Percentiles rank a stretch among this genome's conserved stretches.
Evolutionary conservation across 441 rosid genomes (phyloP).

Genomic region (Euphorbia schlechtendalii): DNA sequence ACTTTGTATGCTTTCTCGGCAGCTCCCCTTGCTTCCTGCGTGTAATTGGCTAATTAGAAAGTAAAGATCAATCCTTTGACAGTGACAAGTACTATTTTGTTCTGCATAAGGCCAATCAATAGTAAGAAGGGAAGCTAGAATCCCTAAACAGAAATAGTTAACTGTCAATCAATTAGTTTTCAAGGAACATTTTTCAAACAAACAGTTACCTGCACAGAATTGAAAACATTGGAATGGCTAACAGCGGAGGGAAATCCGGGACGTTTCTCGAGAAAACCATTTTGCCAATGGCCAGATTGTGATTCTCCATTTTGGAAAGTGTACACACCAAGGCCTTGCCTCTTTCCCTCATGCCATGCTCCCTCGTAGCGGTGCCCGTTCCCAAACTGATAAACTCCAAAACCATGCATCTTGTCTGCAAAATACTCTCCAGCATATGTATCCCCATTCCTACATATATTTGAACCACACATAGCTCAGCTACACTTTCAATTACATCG

Average conservation of each 20-base stretch:
- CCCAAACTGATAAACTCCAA: constrained; percentile 54
- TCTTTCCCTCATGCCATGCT: constrained; percentile 80
- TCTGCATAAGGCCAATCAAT: not conserved
- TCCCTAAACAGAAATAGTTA: not conserved
- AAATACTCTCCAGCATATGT: constrained; percentile 84
- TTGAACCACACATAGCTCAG: not conserved
- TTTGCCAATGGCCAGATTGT: constrained; percentile 74
- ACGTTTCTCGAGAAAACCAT: constrained; percentile 47
- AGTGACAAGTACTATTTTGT: not conserved
- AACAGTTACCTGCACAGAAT: constrained; percentile 53
- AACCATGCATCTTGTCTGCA: constrained; percentile 75
- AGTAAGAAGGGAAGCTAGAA: not conserved
- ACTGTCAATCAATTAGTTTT: too few species aligned
- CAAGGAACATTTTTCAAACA: not conserved
- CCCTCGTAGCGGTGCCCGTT: constrained; percentile 57
- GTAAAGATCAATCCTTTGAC: not conserved
- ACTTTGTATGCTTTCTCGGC: constrained; percentile 78
- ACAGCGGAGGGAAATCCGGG: constrained; percentile 44
- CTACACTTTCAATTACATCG: too few species aligned
- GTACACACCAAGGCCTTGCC: constrained; percentile 78
- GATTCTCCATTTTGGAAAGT: constrained; percentile 71
- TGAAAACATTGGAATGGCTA: constrained; percentile 51
- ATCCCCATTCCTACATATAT: constrained; percentile 61
- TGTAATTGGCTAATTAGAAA: not conserved
- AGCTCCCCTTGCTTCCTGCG: constrained; percentile 62